Conservation (phyloP, 2,329 filamentous ascomycete species). For the Fusarium duplospermum region DNA sequence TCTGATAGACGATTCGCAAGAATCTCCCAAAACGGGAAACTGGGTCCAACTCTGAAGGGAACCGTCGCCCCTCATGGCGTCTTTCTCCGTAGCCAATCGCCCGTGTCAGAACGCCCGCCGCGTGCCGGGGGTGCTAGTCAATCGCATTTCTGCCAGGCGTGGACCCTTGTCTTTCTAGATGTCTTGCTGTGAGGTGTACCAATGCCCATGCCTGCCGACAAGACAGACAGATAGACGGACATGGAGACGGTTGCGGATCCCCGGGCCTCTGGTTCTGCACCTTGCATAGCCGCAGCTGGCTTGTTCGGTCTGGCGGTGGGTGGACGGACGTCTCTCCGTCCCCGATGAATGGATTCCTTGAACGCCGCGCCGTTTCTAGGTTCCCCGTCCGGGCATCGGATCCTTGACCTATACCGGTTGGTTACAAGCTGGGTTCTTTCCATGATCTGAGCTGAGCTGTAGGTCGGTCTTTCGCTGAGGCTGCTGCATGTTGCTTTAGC, state of each 20-base stretch:
- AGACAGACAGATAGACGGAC: not conserved
- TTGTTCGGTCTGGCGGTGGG: not conserved
- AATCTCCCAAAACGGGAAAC: slow-evolving; percentile 47
- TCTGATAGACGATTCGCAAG: slow-evolving; percentile 45
- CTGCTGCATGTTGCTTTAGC: not conserved
- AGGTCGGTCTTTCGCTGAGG: not conserved
- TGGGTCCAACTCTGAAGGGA: slow-evolving; percentile 32
- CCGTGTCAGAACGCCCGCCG: slow-evolving; percentile 16
- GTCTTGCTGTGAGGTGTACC: not conserved
- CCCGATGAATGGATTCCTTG: not conserved
- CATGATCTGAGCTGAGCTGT: slow-evolving; percentile 1
- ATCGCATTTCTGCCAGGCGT: slow-evolving; percentile 28
- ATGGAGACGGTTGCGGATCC: not conserved
- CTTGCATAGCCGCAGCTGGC: not conserved
- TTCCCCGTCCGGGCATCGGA: not conserved
- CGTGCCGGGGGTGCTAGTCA: slow-evolving; percentile 23
- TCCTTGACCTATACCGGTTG: not conserved
- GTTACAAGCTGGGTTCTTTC: not conserved
- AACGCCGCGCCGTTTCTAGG: not conserved
- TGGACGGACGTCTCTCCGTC: not conserved
- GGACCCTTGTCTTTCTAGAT: slow-evolving; percentile 17
- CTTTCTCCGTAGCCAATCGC: slow-evolving; percentile 40
- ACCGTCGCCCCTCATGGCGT: slow-evolving; percentile 37
- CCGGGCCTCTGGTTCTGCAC: not conserved
- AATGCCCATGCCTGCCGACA: not conserved